A percentile compares a stretch with the other conserved stretches of the same genome.
phyloP scores from a whole-genome alignment of 2,329 filamentous ascomycete species.

The Nemania sp. region DNA sequence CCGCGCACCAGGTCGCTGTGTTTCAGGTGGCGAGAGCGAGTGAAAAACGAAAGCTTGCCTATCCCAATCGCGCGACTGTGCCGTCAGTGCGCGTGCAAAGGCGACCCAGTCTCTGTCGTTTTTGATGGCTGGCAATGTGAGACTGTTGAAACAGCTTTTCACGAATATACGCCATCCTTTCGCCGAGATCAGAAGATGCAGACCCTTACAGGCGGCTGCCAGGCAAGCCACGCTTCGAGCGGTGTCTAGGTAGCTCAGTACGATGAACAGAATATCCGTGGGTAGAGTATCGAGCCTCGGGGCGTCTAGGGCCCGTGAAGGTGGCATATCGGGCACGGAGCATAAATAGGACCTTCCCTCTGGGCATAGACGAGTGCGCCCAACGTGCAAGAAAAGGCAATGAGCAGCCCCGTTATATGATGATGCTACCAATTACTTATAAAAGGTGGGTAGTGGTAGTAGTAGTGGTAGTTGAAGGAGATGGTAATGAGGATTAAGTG shows the following conservation, averaged over 20 bases:
- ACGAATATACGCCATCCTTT: slow-evolving; percentile 66
- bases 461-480: no score
- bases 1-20: slow-evolving; percentile 23
- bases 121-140: slow-evolving; percentile 49
- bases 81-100: slow-evolving; percentile 61
- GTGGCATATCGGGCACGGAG: slow-evolving; percentile 26
- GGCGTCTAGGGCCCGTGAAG: slow-evolving; percentile 34
- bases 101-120: slow-evolving; percentile 45
- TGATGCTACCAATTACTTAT: no score
- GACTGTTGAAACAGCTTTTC: slow-evolving; percentile 57
- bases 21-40: slow-evolving; percentile 43
- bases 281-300: slow-evolving; percentile 59
- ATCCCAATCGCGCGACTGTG: slow-evolving; percentile 66
- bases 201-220: slow-evolving; percentile 54
- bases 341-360: not conserved
- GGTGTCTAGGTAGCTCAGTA: slow-evolving; percentile 61
- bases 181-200: slow-evolving; percentile 55
- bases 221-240: slow-evolving; percentile 62
- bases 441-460: no score
- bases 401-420: no score
- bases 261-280: slow-evolving; percentile 63
- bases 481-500: not conserved
- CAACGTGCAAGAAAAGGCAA: no score
- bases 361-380: not conserved
- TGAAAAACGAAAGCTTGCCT: slow-evolving; percentile 58